Percentiles rank a stretch among this genome's conserved stretches.
These are phyloP conservation scores for Berkeleyomyces basicola DNA, from an alignment of 2,329 filamentous ascomycete species.

Conservation along the genomic window DNA sequence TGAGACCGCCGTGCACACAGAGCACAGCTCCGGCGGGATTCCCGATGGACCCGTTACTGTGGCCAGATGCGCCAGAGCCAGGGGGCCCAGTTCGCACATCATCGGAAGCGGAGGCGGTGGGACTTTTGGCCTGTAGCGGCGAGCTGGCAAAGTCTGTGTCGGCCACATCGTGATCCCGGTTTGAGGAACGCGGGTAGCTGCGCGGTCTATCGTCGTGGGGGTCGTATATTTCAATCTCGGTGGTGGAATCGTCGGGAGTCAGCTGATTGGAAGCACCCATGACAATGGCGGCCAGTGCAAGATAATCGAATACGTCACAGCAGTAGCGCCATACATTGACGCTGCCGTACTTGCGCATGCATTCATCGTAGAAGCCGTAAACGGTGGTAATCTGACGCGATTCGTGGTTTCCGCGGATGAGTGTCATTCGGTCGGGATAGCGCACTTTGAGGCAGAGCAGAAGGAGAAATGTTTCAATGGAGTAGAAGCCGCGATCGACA, in stretches of 20 bases:
- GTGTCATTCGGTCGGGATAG: constrained; percentile 91
- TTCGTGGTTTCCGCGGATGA: constrained; percentile 91
- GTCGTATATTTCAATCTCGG: constrained; percentile 88
- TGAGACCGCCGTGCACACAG: constrained; percentile 88
- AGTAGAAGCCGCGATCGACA: constrained; percentile 96
- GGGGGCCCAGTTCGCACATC: constrained; percentile 45
- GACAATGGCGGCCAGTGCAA: constrained; percentile 76
- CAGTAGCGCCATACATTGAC: constrained; percentile 96
- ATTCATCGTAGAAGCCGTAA: constrained; percentile 97
- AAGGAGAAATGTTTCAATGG: constrained; percentile 87
- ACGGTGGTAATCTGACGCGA: constrained; percentile 94
- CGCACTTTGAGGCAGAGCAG: constrained; percentile 92
- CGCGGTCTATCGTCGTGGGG: constrained; percentile 58
- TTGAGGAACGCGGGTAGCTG: constrained; percentile 17
- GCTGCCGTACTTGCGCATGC: constrained; percentile 85
- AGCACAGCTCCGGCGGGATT: constrained; percentile 70
- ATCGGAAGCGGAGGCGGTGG: constrained; percentile 16
- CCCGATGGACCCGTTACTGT: constrained; percentile 44
- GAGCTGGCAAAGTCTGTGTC: constrained; percentile 3
- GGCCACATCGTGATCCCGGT: background rate
- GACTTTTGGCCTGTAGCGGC: constrained; percentile 5
- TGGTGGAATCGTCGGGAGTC: constrained; percentile 46
- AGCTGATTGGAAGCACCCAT: constrained; percentile 65
- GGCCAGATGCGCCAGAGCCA: constrained; percentile 61
- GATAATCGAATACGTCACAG: constrained; percentile 95